These are phyloP conservation scores for Clonostachys chloroleuca DNA, from an alignment of 2,329 filamentous ascomycete species.

Conservation along the genomic window DNA sequence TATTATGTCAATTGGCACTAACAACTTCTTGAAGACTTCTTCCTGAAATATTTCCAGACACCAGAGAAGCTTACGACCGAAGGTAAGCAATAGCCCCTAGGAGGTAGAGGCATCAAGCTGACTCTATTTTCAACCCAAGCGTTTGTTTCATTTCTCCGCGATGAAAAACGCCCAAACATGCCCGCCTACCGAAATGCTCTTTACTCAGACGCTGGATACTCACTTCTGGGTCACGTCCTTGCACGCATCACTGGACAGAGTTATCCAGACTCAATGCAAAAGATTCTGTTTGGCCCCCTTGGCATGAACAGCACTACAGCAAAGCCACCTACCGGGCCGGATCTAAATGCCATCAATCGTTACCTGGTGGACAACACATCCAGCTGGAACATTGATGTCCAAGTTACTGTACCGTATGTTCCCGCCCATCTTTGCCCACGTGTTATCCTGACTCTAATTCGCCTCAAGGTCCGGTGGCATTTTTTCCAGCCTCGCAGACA, in stretches of 20 bases:
- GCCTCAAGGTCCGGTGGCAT: slow-evolving; percentile 6
- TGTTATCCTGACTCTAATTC: too few species aligned
- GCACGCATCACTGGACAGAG: slow-evolving; percentile 4
- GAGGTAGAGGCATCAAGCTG: too few species aligned
- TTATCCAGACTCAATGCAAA: neutral
- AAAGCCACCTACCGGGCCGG: neutral
- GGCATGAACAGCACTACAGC: slow-evolving; percentile 2
- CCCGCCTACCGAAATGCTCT: slow-evolving; percentile 2
- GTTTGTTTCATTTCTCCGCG: too few species aligned
- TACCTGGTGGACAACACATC: neutral
- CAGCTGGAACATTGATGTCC: neutral
- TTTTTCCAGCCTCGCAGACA: slow-evolving; percentile 3
- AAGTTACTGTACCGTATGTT: too few species aligned
- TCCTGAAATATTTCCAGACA: neutral
- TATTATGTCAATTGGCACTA: neutral
- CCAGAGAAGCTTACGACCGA: neutral
- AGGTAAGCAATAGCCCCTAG: neutral
- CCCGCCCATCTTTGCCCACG: too few species aligned
- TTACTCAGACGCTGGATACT: slow-evolving; percentile 13
- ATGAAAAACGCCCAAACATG: neutral
- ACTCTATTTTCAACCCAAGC: too few species aligned
- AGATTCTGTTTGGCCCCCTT: slow-evolving; percentile 1
- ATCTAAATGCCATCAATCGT: slow-evolving; percentile 1
- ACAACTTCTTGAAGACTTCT: neutral
- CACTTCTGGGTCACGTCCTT: slow-evolving; percentile 7